phyloP scores from a whole-genome alignment of 257 asterid species.

The Knoxia roxburghii region DNA sequence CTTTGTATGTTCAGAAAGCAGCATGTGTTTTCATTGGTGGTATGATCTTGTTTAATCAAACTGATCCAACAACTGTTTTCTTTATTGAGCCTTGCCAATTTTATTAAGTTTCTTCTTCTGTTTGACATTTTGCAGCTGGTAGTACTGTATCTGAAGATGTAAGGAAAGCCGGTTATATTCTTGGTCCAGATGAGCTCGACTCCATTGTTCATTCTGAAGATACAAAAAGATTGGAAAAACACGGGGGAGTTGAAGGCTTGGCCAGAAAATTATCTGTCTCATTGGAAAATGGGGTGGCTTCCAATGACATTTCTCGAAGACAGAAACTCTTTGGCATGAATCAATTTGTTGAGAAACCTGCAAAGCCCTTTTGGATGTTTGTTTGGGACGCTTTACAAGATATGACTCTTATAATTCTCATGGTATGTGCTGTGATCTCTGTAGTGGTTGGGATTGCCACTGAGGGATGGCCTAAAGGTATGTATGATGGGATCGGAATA shows the following conservation, averaged over 20 bases:
- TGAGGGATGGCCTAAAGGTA: conserved; percentile 94
- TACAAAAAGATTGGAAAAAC: conserved; percentile 37
- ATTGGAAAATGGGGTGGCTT: conserved; percentile 44
- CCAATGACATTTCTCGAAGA: conserved; percentile 40
- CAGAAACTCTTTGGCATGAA: conserved; percentile 65
- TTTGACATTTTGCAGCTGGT: conserved; percentile 36
- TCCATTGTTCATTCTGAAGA: conserved; percentile 58
- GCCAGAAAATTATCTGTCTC: conserved; percentile 46
- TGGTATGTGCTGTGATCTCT: conserved; percentile 81
- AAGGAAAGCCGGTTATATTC: conserved; percentile 45
- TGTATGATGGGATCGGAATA: conserved; percentile 90
- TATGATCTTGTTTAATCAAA: conserved; percentile 20
- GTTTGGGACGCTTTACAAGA: conserved; percentile 97
- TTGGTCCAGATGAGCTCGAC: conserved; percentile 71
- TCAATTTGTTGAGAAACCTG: conserved; percentile 70
- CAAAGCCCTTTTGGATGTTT: conserved; percentile 82
- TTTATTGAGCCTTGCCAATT: conserved; percentile 5
- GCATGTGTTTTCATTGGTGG: conserved; percentile 76
- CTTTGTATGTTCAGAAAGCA: conserved; percentile 69
- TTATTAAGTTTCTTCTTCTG: conserved; percentile 18
- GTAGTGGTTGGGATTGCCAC: conserved; percentile 91
- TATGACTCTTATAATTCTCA: conserved; percentile 79
- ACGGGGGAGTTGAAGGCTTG: conserved; percentile 56
- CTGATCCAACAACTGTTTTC: background rate
- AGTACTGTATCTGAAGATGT: conserved; percentile 42